Evolutionary conservation across 228 moss, liverwort and hornwort species (phyloP), one percentile per base, ranked within the genome.

Genomic region (Sphagnum magellanicum): DNA sequence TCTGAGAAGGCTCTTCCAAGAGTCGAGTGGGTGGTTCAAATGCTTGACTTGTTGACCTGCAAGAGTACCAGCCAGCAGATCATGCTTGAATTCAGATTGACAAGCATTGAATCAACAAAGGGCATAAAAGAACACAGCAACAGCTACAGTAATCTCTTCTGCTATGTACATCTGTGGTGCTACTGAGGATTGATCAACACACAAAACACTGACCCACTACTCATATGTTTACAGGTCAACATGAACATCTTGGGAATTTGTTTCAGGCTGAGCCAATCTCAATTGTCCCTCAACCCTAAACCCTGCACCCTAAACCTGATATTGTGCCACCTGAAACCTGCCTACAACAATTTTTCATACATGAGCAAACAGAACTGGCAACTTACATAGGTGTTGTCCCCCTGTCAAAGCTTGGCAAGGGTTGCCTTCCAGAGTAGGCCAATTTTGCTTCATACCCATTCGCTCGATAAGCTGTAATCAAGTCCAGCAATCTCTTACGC

Each of bases 391-490:
- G 74, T 16, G 17, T 63, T 16, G 63, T 63, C 10, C 10, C 50
- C 10, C 71, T n/a, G 60, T 81, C 76, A 60, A 77, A 77, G 50
- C 73, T 74, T 49, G 81, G 79, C 46, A 73, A 68, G 48, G 71
- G 73, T 68, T 67, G 67, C 16, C 77, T 79, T 61, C 79, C 79
- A 64, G 89, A 77, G 74, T 91, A 90, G 32, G 91, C 84, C 53
- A 65, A 52, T 58, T 71, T 84, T 14, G 93, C 81, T 63, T 90
- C 76, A 8, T 73, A 74, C 51, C 94, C 93, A 52, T 89, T 81
- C 32, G 91, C 90, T 81, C 89, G 91, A 74, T 87, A 85, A 61
- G 90, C 91, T 70, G 72, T 77, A 51, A 94, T 94, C 59, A 98
- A 94, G 5, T 86, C 84, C 61, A 72, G 88, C 49, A 98, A 84